Base-by-base conservation (phyloP, 495 filamentous ascomycete species). In the Bryoglossum gracile region DNA sequence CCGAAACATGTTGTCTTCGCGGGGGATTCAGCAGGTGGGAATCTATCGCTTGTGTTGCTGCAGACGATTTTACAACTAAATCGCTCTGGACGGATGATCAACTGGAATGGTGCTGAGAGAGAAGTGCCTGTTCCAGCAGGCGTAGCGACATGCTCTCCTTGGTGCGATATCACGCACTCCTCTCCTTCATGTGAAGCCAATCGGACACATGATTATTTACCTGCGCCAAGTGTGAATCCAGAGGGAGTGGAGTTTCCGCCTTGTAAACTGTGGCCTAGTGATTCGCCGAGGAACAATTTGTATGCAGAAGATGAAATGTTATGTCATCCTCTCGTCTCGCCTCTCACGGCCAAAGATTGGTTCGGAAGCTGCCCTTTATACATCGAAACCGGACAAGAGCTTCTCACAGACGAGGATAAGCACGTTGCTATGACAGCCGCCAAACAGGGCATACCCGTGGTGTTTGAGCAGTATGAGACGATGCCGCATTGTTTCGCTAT, bases 1-100 rank as follows among this genome's bases (percentile, higher is more conserved):
- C 69, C 91, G 2, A 69, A 72, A 42, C 72, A 90, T 43, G 87
- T 97, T 36, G 72, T 91, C 25, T 66, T 95, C 39, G 75, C 81
- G 8, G 91, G 91, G n/a, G 91, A 97, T 53, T 87, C 81, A 24
- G 90, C 91, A 0, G 91, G 91, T 19, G 91, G 86, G 6, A 87
- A 88, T 50, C 75, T 97, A 3, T 63, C 67, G 9, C 68, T 91
- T 2, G 74, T 78, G 4, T 78, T 97, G 0, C 65, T 89, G 1
- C 87, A 87, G 59, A 75, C 81, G 0, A 59, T 95, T 2, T 71
- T 95, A 6, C 78, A 89, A 32, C 69, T 94, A 16, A 74, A 76
- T 26, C 82, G 80, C 19, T 64, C 67, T 2, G 51, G 60, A 38
- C 68, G 66, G 4, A 73, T 65, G 10, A 59, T 89, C 37, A 33